These are phyloP conservation scores for Ogataea philodendri DNA, from an alignment of 805 yeast genomes.

Conservation along the genomic window DNA sequence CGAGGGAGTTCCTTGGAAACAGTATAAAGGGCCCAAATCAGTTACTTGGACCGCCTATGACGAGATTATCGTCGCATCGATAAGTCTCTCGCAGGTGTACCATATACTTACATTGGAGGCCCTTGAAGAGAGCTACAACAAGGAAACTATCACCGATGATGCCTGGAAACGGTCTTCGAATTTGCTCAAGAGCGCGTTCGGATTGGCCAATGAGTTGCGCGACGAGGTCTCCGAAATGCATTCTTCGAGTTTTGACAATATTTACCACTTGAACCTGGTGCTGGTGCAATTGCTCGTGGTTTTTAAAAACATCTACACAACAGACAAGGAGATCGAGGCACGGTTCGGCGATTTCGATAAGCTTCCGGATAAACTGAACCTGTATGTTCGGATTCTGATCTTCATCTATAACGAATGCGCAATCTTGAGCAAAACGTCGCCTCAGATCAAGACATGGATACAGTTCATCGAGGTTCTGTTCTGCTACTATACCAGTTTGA, in stretches of 20 bases:
- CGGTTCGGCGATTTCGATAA: slow-evolving; percentile 27
- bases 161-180: slow-evolving; percentile 27
- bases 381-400: slow-evolving; percentile 23
- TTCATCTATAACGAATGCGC: slow-evolving; percentile 25
- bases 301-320: slow-evolving; percentile 23
- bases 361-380: slow-evolving; percentile 23
- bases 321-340: slow-evolving; percentile 20
- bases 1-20: slow-evolving; percentile 21
- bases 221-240: slow-evolving; percentile 8
- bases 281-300: slow-evolving; percentile 26
- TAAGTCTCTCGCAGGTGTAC: slow-evolving; percentile 21
- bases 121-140: slow-evolving; percentile 13
- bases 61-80: slow-evolving; percentile 23
- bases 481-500: slow-evolving; percentile 28
- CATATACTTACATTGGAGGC: slow-evolving; percentile 18
- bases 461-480: slow-evolving; percentile 22
- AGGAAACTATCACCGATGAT: slow-evolving; percentile 13
- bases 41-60: slow-evolving; percentile 27
- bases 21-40: slow-evolving; percentile 7
- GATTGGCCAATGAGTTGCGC: slow-evolving; percentile 20
- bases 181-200: slow-evolving; percentile 23
- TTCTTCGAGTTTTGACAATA: slow-evolving; percentile 9
- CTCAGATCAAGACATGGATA: slow-evolving; percentile 3
- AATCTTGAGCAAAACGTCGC: slow-evolving; percentile 4
- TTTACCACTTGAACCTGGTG: slow-evolving; percentile 19